These are phyloP conservation scores for Cunninghamia lanceolata DNA, from an alignment of 75 land plant genomes.

Conservation along the genomic window DNA sequence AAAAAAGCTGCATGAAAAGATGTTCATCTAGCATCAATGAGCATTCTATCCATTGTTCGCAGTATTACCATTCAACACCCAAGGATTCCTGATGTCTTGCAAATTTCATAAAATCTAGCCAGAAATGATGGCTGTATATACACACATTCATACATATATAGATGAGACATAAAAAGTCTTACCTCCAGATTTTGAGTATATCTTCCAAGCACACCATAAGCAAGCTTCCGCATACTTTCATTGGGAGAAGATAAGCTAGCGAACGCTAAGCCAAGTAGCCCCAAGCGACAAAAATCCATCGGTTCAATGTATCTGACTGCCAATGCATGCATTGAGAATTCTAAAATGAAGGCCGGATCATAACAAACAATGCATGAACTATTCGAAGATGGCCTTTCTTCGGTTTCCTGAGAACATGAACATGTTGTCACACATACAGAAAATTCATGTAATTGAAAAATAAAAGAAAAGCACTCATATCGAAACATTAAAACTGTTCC, in stretches of 20 bases:
- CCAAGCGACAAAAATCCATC: slow-evolving; percentile 75
- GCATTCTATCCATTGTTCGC: neutral
- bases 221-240: slow-evolving; percentile 68
- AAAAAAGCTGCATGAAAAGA: neutral
- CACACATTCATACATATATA: no score
- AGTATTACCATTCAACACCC: neutral
- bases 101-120: neutral
- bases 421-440: neutral
- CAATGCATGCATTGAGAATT: slow-evolving; percentile 70
- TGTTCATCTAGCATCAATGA: neutral
- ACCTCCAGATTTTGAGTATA: slow-evolving; percentile 76
- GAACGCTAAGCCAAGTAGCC: slow-evolving; percentile 85
- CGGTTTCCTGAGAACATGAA: slow-evolving; percentile 6
- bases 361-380: slow-evolving; percentile 29
- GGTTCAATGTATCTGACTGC: slow-evolving; percentile 64
- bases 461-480: neutral
- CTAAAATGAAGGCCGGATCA: slow-evolving; percentile 83
- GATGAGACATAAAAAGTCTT: slow-evolving; percentile 9
- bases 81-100: neutral
- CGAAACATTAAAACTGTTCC: neutral
- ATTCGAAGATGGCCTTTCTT: neutral
- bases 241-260: slow-evolving; percentile 72
- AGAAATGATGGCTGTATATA: neutral
- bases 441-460: neutral
- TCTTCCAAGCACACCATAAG: slow-evolving; percentile 67